Evolutionary conservation across 1,284 basidiomycete species (phyloP), one percentile per base, ranked within the genome.

Genomic region (Microbotryomycetes sp.): DNA sequence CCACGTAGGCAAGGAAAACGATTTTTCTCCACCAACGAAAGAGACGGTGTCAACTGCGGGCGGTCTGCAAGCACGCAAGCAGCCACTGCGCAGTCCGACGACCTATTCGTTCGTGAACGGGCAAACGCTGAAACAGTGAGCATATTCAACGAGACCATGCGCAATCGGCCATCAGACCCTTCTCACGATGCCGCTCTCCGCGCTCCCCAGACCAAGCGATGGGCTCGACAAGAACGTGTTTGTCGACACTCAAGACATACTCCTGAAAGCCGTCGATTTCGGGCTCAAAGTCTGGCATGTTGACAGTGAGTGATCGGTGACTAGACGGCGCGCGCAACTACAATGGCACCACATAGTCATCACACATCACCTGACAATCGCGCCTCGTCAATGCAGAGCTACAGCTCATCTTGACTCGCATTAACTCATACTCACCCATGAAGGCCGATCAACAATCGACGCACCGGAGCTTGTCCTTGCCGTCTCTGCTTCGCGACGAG

Each of bases 221-320:
- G 73, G 74, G 28, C 55, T 59, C 56, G 74, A 76, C 60, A 73
- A 78, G 54, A 69, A 69, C 49, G 65, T 65, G 6, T 69, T 72
- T 65, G 73, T 72, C 50, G 78, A 79, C 22, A 74, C 76, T 50
- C 79, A 81, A 46, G 81, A 81, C 60, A 80, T 92, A 32, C 80
- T 90, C 4, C 77, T 81, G 59, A 90, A 92, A 74, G 92, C 92
- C 2, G 78, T 83, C 53, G 80, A 81, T 36, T 86, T 88, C 68
- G 83, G 84, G 42, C 88, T 92, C 76, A 97, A 97, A 77, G 84
- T 97, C 30, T 98, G 96, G 93, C 84, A 78, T 46, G 79, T 86
- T 5, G 77, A 82, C 79, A 89, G 74, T 92, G 81, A 71, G 87
- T 87, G 25, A 6, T 45, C 14, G 46, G 6, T 55, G 26, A 45